Evolutionary conservation across 305 asterid species (phyloP).

Genomic region (Fraxinus greggii): DNA sequence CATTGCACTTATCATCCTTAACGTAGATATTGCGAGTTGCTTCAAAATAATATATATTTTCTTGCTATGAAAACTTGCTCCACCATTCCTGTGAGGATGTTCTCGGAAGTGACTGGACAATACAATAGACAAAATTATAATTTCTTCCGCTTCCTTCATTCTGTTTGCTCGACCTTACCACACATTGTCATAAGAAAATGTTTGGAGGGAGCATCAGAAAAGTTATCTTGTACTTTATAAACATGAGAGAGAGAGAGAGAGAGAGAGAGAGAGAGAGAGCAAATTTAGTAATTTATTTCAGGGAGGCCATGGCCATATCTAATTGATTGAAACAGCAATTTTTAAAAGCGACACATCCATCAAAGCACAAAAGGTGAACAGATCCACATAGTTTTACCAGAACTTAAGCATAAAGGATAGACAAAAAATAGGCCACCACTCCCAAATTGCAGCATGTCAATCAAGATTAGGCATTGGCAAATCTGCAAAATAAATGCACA

Average conservation of each 20-base stretch:
- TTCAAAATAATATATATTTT: not conserved
- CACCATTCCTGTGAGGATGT: not conserved
- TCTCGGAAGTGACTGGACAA: not conserved
- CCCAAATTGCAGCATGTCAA: not conserved
- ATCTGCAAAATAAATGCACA: not conserved
- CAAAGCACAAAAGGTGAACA: not conserved
- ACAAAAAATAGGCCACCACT: not conserved
- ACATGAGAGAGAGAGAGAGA: not conserved
- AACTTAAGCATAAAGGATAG: not conserved
- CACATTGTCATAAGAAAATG: not conserved
- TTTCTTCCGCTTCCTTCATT: no score
- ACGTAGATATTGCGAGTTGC: not conserved
- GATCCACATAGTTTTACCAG: not conserved
- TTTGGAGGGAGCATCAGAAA: not conserved
- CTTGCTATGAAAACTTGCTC: not conserved
- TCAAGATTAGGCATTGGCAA: not conserved
- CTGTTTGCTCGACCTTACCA: not conserved
- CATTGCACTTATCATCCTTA: not conserved
- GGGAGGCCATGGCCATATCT: not conserved
- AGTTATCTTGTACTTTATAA: not conserved
- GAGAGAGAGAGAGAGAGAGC: not conserved
- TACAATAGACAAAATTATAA: not conserved
- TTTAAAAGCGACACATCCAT: not conserved
- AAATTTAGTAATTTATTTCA: not conserved
- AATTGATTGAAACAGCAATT: not conserved